phyloP scores from a whole-genome alignment of 257 asterid species.

The Jacaranda copaia region DNA sequence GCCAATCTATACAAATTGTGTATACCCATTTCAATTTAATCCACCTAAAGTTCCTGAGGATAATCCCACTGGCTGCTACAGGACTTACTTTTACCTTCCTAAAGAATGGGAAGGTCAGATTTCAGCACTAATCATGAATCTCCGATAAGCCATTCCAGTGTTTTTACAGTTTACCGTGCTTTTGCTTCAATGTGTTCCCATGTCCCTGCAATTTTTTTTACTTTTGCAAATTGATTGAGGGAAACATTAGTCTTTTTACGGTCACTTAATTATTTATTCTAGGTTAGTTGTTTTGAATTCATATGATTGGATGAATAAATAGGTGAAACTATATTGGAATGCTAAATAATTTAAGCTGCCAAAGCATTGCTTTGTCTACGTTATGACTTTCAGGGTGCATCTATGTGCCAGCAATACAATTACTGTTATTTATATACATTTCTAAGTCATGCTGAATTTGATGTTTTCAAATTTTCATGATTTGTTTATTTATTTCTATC shows the following conservation, averaged over 20 bases:
- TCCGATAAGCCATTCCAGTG: neutral
- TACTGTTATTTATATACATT: no score
- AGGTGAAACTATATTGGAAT: neutral
- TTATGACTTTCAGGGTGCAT: no score
- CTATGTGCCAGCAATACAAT: neutral
- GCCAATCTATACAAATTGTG: constrained; percentile 66
- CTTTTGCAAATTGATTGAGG: neutral
- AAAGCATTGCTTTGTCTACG: no score
- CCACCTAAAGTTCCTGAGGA: constrained; percentile 75
- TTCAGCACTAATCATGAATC: neutral
- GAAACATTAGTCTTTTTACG: neutral
- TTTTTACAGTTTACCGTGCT: neutral
- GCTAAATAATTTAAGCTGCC: neutral
- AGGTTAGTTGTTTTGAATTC: neutral
- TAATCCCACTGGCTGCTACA: constrained; percentile 77
- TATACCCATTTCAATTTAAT: constrained; percentile 63
- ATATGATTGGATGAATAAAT: neutral
- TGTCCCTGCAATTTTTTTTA: neutral
- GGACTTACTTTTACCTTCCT: constrained; percentile 60
- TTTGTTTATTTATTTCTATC: neutral
- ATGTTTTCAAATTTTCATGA: neutral
- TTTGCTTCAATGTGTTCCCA: neutral
- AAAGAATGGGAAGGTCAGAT: constrained; percentile 71
- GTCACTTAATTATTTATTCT: neutral
- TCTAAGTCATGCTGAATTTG: neutral